Base-by-base conservation (phyloP, 2,329 filamentous ascomycete genomes). In the Tolypocladium pustulatum region DNA sequence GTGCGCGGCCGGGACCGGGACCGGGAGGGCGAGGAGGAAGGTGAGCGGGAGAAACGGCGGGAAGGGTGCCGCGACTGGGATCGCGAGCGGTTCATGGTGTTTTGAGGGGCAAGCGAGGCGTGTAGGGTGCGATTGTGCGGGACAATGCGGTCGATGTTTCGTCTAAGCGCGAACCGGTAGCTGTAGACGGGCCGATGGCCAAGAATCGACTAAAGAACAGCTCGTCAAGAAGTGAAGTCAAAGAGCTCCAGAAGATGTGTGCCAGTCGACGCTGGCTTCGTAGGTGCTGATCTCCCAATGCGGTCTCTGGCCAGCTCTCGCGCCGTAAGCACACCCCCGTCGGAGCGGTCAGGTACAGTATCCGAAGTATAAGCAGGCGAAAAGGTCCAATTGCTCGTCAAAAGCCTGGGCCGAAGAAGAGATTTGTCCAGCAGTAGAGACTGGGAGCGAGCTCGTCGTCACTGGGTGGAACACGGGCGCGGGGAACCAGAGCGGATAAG, bases 21-120 rank as follows among this genome's bases (percentile, higher is more conserved):
- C n/a, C 54, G 60, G 3, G 66, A 67, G 32, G 56, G 58, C 17
- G 64, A 65, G 36, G 57, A n/a, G 30, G 58, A 59, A n/a, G 53
- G 49, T 10, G 61, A 38, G 22, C 55, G 46, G 38, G 57, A 54
- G 41, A 32, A 27, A 57, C 56, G 55, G 17, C n/a, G 25, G 12
- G 57, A 41, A 7, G 57, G 53, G 27, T 40, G 54, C n/a, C 58
- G 58, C 5, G 61, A 58, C 22, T 51, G 57, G 20, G 61, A 58
- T 15, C 58, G 51, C 4, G 60, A 54, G n/a, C 56, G 56, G 41
- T 60, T 46, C 57, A 62, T 62, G 51, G 55, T 53, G 49, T 22
- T 34, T 53, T 12, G 49, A 12, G 8, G 49, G 30, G 8, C 17
- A 1, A 4, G 20, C 2, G 30, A 53, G 6, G 46, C 27, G 3